These are phyloP conservation scores for Coemansia sp. DNA, from an alignment of 192 early-diverging fungal species.

Conservation along the genomic window DNA sequence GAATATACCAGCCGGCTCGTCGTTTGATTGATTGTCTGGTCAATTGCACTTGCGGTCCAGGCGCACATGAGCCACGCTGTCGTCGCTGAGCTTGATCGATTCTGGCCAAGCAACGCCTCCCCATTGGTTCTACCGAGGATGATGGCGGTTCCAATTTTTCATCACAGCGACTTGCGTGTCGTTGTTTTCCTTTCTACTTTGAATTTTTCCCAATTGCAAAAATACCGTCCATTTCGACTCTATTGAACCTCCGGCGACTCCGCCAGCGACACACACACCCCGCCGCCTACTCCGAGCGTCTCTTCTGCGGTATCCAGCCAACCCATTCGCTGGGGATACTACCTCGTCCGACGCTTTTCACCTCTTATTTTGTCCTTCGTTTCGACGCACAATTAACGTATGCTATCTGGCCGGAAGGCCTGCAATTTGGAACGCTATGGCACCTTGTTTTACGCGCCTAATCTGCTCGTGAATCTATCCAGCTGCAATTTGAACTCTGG, in stretches of 20 bases:
- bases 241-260: background rate
- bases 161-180: background rate
- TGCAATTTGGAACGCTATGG: background rate
- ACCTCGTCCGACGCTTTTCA: too few relatives aligned
- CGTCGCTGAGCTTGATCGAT: background rate
- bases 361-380: background rate
- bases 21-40: background rate
- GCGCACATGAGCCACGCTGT: background rate
- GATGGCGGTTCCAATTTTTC: background rate
- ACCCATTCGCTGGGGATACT: too few relatives aligned
- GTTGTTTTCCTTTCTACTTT: background rate
- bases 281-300: background rate
- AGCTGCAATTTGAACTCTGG: background rate
- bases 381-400: conserved; percentile 1
- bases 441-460: background rate
- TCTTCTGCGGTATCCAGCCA: background rate
- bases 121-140: background rate
- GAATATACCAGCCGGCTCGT: background rate
- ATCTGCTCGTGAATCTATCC: background rate
- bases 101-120: background rate
- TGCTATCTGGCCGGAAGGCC: background rate
- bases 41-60: background rate
- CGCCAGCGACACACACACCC: background rate
- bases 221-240: background rate
- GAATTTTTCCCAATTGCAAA: background rate